Conservation (phyloP, 345 rosid species). For the Gossypioides kirkii region DNA sequence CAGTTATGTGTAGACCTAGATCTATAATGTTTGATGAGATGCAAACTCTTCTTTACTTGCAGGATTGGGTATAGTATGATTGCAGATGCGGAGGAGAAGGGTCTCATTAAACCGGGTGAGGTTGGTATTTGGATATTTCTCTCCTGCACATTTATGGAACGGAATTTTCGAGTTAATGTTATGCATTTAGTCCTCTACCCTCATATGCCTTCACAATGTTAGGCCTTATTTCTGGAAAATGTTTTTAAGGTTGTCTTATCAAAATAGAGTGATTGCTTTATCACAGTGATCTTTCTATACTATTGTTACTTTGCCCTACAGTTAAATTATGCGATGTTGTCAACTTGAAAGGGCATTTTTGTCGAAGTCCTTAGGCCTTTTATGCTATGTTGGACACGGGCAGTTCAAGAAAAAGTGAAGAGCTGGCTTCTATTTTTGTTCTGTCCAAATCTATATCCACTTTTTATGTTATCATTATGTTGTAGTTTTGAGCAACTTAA, state of each 20-base stretch:
- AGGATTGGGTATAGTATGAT: constrained; percentile 42
- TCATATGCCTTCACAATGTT: too few relatives aligned
- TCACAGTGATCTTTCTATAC: too few relatives aligned
- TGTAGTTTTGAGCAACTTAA: neutral
- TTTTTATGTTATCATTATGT: neutral
- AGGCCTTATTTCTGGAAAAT: too few relatives aligned
- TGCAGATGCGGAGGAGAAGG: too few relatives aligned
- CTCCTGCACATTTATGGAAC: neutral
- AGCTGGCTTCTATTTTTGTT: neutral
- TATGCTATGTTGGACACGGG: neutral
- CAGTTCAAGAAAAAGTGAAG: too few relatives aligned
- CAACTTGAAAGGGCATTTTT: too few relatives aligned
- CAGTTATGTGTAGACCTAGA: neutral
- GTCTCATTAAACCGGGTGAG: constrained; percentile 56
- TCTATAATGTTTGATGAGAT: neutral
- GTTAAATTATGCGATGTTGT: neutral
- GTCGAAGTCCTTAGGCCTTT: neutral
- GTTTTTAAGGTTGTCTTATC: too few relatives aligned
- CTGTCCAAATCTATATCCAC: neutral
- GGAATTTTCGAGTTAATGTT: constrained; percentile 1
- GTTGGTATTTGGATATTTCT: constrained; percentile 32
- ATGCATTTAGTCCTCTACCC: too few relatives aligned
- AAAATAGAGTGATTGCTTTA: too few relatives aligned
- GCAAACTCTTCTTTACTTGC: constrained; percentile 1
- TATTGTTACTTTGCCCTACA: neutral